These are phyloP conservation scores for Auricularia cornea DNA, from an alignment of 768 basidiomycete genomes.

Conservation along the genomic window DNA sequence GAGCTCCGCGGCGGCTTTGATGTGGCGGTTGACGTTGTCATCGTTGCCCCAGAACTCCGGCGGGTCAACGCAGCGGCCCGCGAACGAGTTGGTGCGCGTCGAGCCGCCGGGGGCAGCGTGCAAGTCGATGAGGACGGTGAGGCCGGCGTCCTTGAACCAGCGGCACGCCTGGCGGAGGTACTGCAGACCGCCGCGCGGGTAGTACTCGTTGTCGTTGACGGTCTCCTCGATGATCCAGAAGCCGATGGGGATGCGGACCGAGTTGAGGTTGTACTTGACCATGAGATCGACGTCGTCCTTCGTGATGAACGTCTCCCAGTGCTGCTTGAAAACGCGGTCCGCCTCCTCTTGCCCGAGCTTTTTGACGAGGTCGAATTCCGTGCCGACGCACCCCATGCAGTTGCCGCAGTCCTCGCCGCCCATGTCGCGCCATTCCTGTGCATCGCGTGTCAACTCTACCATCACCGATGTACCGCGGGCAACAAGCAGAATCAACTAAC, in stretches of 20 bases:
- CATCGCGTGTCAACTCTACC: background rate
- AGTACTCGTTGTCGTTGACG: conserved; percentile 10
- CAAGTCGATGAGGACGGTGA: conserved; percentile 49
- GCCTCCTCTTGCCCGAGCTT: background rate
- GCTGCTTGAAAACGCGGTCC: conserved; percentile 16
- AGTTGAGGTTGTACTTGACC: background rate
- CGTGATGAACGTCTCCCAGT: conserved; percentile 69
- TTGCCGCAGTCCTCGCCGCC: background rate
- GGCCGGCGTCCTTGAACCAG: conserved; percentile 16
- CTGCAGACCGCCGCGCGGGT: background rate
- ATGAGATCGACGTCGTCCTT: conserved; percentile 44
- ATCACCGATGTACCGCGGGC: background rate
- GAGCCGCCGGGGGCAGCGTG: conserved; percentile 43
- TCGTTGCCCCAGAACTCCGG: background rate
- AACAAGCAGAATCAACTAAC: background rate
- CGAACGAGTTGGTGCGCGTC: background rate
- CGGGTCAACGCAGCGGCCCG: background rate
- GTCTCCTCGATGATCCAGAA: conserved; percentile 37
- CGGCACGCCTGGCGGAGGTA: background rate
- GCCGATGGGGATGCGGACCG: conserved; percentile 47
- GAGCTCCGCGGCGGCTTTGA: background rate
- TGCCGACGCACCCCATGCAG: background rate
- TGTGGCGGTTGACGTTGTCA: background rate
- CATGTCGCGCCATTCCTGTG: background rate
- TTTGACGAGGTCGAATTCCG: background rate